Base-by-base conservation (phyloP, 192 early-diverging fungal species). In the Lobosporangium transversale region DNA sequence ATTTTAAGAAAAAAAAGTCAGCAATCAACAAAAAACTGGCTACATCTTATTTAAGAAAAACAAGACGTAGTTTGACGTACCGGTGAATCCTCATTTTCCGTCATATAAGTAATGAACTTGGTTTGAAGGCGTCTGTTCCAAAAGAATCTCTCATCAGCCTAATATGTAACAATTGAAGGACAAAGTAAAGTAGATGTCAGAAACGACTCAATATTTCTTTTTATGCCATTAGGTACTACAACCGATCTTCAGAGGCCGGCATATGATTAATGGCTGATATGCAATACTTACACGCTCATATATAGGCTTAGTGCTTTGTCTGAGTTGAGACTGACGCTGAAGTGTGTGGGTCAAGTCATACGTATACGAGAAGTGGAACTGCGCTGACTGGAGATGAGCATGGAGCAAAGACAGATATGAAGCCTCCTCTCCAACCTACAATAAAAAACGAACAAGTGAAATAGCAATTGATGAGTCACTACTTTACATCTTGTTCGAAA, bases 141-240 rank as follows among this genome's bases (percentile, higher is more conserved):
- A 76, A 96, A 98, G 80, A 98, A 99, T 50, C 94, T 86, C 53
- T 96, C 93, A 79, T 97, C 94, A 23, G 95, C 92, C 85, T 93
- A 57, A 3, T n/a, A n/a, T n/a, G n/a, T n/a, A n/a, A n/a, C n/a
- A n/a, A n/a, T n/a, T n/a, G n/a, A n/a, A n/a, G n/a, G n/a, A n/a
- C n/a, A n/a, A n/a, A n/a, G n/a, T n/a, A n/a, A n/a, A n/a, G n/a
- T n/a, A n/a, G n/a, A n/a, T n/a, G n/a, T n/a, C n/a, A n/a, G n/a
- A n/a, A n/a, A n/a, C n/a, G n/a, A n/a, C n/a, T n/a, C n/a, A n/a
- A n/a, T n/a, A n/a, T n/a, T n/a, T n/a, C n/a, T n/a, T n/a, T n/a
- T n/a, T n/a, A n/a, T n/a, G n/a, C n/a, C n/a, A n/a, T n/a, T n/a
- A n/a, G n/a, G n/a, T n/a, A n/a, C n/a, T n/a, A n/a, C n/a, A n/a